Evolutionary conservation across 108 stramenopile genomes (phyloP), one percentile per base, ranked within the genome.

Genomic region (Pseudonitzschia pungens): DNA sequence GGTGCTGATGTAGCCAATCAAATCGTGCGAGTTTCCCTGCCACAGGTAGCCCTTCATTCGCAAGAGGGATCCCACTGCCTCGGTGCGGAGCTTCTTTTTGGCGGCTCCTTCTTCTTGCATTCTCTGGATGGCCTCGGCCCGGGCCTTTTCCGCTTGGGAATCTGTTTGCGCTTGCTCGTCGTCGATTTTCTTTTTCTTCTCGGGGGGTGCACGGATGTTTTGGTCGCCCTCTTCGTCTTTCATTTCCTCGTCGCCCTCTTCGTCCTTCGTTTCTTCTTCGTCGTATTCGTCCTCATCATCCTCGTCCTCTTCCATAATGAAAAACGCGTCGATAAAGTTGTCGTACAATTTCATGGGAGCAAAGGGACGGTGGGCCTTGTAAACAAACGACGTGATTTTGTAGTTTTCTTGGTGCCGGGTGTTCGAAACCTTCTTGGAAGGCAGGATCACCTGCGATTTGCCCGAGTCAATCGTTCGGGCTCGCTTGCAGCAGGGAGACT

Each of bases 21-120:
- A 40, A 40, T 81, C 72, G 69, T 93, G 80, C 14, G 86, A 89
- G 67, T 86, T 82, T 41, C 93, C 95, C 27, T 83, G 75, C 97
- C 97, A 97, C 42, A 87, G 58, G 77, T 96, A 98, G 36, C 97
- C 97, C 77, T 98, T 98, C 58, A 86, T 86, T 8, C 97, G 87
- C n/a, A 70, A 32, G 9, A 70, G 21, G 28, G 27, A 29, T 18
- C 69, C 69, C 10, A 67, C 22, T 1, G 48, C 21, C 65, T 78
- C 8, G 69, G 74, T 16, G 72, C 77, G 14, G 80, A 18, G 22
- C 32, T 68, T 81, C 85, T 73, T 81, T 77, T 40, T 83, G 83
- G 7, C 80, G 57, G 43, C 68, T 65, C 44, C 73, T 74, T 14
- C 65, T 69, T 22, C 40, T 33, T 52, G 32, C 31, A 74, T 87